Percentiles rank a stretch among this genome's conserved stretches.
Evolutionary conservation across 306 rosid species (phyloP).

Genomic region (Fagus crenata): DNA sequence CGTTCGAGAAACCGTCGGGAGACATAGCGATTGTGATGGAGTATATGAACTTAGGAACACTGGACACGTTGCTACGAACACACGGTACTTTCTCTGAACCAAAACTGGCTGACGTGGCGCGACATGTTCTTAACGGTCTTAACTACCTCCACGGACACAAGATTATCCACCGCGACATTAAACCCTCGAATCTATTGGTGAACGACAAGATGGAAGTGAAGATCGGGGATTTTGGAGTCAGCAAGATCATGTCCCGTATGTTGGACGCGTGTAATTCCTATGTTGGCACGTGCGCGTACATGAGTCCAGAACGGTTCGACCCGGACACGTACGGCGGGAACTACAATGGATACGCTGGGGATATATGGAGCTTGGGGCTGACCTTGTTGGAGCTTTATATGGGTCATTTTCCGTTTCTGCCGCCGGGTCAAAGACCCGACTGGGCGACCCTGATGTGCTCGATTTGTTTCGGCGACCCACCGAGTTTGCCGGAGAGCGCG

Average conservation of each 20-base stretch:
- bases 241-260: slow-evolving; percentile 70
- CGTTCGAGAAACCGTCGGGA: slow-evolving; percentile 76
- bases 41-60: slow-evolving; percentile 66
- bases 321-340: slow-evolving; percentile 76
- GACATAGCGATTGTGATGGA: slow-evolving; percentile 80
- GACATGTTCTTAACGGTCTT: slow-evolving; percentile 68
- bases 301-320: slow-evolving; percentile 97
- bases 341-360: slow-evolving; percentile 76
- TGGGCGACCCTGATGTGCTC: slow-evolving; percentile 93
- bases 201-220: slow-evolving; percentile 58
- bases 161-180: slow-evolving; percentile 83
- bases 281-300: slow-evolving; percentile 94
- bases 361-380: slow-evolving; percentile 89
- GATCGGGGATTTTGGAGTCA: slow-evolving; percentile 86
- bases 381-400: slow-evolving; percentile 78
- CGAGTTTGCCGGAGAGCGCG: slow-evolving; percentile 52
- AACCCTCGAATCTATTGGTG: slow-evolving; percentile 73
- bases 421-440: slow-evolving; percentile 83
- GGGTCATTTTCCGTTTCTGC: slow-evolving; percentile 87
- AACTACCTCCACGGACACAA: slow-evolving; percentile 72
- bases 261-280: slow-evolving; percentile 79
- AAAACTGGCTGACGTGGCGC: slow-evolving; percentile 53
- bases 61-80: slow-evolving; percentile 44
- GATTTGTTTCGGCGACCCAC: slow-evolving; percentile 82
- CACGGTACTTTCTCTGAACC: slow-evolving; percentile 60